Evolutionary conservation across 2,329 filamentous ascomycete species (phyloP), one percentile per base, ranked within the genome.

Genomic region (Aspergillus jensenii): DNA sequence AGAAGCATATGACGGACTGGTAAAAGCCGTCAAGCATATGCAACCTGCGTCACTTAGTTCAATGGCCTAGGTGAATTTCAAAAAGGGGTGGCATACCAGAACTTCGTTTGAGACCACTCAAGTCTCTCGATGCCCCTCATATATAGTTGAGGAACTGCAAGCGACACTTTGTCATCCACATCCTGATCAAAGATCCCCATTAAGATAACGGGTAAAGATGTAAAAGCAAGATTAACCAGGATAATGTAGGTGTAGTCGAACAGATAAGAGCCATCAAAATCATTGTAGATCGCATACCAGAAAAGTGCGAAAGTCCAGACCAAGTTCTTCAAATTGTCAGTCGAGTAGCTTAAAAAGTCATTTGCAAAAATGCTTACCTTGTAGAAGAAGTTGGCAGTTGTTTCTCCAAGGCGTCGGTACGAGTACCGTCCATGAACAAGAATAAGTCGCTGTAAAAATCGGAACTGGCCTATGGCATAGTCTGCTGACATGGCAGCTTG

Each of bases 371-470:
- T 46, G 62, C 78, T 69, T 72, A 86, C 85, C 80, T 99, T 99
- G 86, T 98, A 99, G 82, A 99, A 99, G 83, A 99, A 99, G 75
- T 99, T 99, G 74, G 92, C 91, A 69, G 96, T 97, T 47, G 89
- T 90, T 79, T 99, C 95, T 31, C 89, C 91, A 73, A 99, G 80
- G 67, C 95, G 87, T 53, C 93, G 86, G 78, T 99, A 99, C n/a
- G 92, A 96, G 91, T 93, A 97, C 58, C 93, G 86, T 58, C 93
- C 93, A 71, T 97, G 93, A 4, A 97, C 92, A 19, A 97, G 84
- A 31, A 97, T 84, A 60, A 97, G 81, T 55, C 93, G 83, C 67
- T 92, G 88, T 52, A 97, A 81, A 78, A 90, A 97, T 41, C 91
- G 85, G 80, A 97, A 97, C 75, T 97, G 93, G 1, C 91, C 93